phyloP scores from a whole-genome alignment of 768 basidiomycete species.

The Mycena chlorophos region DNA sequence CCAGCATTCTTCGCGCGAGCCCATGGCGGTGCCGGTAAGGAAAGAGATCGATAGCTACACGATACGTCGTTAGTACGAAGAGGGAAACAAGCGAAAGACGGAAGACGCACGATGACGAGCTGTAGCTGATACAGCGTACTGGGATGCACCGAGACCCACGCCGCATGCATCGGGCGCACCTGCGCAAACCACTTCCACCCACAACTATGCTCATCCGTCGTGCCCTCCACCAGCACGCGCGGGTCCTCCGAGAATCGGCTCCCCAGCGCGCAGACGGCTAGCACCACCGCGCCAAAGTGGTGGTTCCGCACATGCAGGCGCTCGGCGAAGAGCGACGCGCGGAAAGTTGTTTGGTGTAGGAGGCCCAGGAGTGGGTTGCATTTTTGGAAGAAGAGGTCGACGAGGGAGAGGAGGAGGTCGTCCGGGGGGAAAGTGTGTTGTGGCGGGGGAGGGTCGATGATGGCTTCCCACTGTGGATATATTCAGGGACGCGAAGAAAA shows the following conservation, averaged over 20 bases:
- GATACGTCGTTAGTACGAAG: not conserved
- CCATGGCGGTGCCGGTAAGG: constrained; percentile 41
- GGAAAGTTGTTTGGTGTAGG: constrained; percentile 67
- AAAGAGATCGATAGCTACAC: constrained; percentile 30
- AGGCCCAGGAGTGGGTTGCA: constrained; percentile 56
- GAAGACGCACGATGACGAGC: constrained; percentile 50
- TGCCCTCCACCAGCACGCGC: constrained; percentile 35
- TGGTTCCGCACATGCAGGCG: constrained; percentile 50
- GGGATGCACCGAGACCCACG: constrained; percentile 45
- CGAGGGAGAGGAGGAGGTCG: constrained; percentile 49
- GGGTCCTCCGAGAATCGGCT: constrained; percentile 57
- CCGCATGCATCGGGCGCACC: constrained; percentile 59
- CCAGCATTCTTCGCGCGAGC: constrained; percentile 51
- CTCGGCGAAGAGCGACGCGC: constrained; percentile 40
- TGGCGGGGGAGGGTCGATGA: constrained; percentile 6
- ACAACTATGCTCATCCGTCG: constrained; percentile 42
- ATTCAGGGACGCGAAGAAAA: too few relatives aligned
- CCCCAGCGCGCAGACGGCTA: constrained; percentile 66
- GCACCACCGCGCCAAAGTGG: constrained; percentile 56
- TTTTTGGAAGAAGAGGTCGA: constrained; percentile 59
- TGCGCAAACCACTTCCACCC: constrained; percentile 66
- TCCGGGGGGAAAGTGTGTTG: constrained; percentile 46
- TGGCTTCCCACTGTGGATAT: constrained; percentile 11
- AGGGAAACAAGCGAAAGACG: not conserved
- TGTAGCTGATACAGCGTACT: constrained; percentile 70